These are phyloP conservation scores for Debaryomyces robertsiae DNA, from an alignment of 1,139 yeast species.

Conservation along the genomic window DNA sequence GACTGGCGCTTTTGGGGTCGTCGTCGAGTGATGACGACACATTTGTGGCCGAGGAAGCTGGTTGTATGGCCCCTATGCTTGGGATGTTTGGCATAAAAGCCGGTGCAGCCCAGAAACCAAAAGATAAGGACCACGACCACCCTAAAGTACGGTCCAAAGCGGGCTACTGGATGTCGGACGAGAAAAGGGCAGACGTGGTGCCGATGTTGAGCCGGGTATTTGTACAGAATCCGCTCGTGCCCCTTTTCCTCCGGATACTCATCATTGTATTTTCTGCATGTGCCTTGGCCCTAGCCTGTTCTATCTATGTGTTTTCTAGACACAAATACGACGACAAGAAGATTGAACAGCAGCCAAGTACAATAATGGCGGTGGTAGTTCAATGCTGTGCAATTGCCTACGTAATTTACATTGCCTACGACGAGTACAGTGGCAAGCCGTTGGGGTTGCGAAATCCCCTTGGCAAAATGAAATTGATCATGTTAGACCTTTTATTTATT, in stretches of 20 bases:
- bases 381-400: conserved; percentile 79
- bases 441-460: conserved; percentile 83
- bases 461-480: conserved; percentile 73
- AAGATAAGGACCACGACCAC: conserved; percentile 19
- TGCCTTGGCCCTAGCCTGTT: conserved; percentile 69
- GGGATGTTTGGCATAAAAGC: conserved; percentile 12
- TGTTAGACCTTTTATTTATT: conserved; percentile 82
- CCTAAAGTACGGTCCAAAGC: conserved; percentile 56
- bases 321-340: conserved; percentile 36
- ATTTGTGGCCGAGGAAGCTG: conserved; percentile 21
- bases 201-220: conserved; percentile 63
- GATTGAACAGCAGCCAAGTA: conserved; percentile 82
- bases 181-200: conserved; percentile 63
- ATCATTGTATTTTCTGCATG: conserved; percentile 62
- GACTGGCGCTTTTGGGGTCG: conserved; percentile 52
- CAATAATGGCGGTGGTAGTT: conserved; percentile 88
- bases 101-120: conserved; percentile 11
- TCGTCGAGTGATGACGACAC: conserved; percentile 33
- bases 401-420: conserved; percentile 79
- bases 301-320: conserved; percentile 56
- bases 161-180: conserved; percentile 68
- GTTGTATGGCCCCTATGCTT: conserved; percentile 13
- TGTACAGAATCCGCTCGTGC: conserved; percentile 77
- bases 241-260: conserved; percentile 70
- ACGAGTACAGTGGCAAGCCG: conserved; percentile 91